Base-by-base conservation (phyloP, 2,329 filamentous ascomycete genomes). In the Calonectria montana region DNA sequence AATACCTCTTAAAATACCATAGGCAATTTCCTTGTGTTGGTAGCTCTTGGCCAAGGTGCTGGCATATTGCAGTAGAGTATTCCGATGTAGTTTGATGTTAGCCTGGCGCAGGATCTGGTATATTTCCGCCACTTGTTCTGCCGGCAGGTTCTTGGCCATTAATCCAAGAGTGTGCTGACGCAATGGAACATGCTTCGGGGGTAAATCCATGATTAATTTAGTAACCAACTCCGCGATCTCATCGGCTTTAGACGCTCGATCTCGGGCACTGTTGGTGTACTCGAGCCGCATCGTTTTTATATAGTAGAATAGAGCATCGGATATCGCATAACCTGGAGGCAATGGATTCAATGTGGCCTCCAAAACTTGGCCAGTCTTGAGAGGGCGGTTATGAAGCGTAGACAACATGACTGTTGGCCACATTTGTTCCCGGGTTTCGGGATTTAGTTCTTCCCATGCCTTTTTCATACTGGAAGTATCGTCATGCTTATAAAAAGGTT, bases 31-130 rank as follows among this genome's bases (percentile, higher is more conserved):
- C 72, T 89, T 89, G 76, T 86, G 81, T 5, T 76, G 71, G 15
- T 77, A 73, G 10, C 79, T 76, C 55, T 79, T 79, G 1, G 88
- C 87, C 29, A 92, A 78, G 4, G 81, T 83, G 48, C 80, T 81
- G 3, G 88, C 88, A 50, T 90, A 84, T 2, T 88, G 86, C 2
- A 89, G 77, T 18, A 83, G 79, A 0, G 89, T 90, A 71, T 87
- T 80, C 12, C 75, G 73, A 53, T 86, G 83, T 5, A 89, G 70
- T 5, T 74, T 73, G 29, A 83, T 79, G 0, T 73, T 69, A 9
- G 78, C 73, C 21, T 74, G 69, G 7, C 72, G 67, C 10, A 89
- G 74, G 10, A 82, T 78, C 3, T 75, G 69, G 68, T 86, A 85
- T 1, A 89, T 76, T 13, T 82, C 77, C 77, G 75, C 62, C 47